These are phyloP conservation scores for Kodamaea neixiangensis DNA, from an alignment of 805 yeast genomes.

Conservation along the genomic window DNA sequence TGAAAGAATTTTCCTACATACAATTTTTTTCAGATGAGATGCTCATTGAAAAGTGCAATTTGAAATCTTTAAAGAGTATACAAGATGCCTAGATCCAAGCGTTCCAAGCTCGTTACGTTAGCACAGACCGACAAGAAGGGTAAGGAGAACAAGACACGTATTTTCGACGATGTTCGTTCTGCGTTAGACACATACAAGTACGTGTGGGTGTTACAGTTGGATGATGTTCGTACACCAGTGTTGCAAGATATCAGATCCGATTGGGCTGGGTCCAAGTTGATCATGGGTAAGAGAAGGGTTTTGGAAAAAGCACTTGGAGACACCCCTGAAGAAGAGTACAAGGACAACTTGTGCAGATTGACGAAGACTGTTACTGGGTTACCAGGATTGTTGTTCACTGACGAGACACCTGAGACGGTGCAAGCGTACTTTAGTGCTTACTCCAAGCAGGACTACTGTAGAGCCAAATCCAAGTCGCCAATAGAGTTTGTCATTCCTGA, in stretches of 20 bases:
- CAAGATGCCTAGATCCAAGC: constrained; percentile 92
- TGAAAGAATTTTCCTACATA: not conserved
- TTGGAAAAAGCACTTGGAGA: constrained; percentile 91
- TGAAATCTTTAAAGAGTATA: not conserved
- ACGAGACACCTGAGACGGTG: constrained; percentile 89
- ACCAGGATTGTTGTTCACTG: constrained; percentile 84
- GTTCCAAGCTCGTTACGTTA: constrained; percentile 92
- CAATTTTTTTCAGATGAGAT: constrained; percentile 25
- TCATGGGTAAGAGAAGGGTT: constrained; percentile 91
- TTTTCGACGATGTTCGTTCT: constrained; percentile 86
- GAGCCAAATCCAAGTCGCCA: constrained; percentile 87
- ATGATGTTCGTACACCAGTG: constrained; percentile 94
- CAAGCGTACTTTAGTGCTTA: constrained; percentile 80
- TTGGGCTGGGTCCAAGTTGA: constrained; percentile 87
- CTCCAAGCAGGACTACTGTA: constrained; percentile 77
- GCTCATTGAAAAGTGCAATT: constrained; percentile 9
- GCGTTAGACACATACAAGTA: constrained; percentile 75
- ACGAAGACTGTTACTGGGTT: constrained; percentile 69
- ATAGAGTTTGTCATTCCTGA: constrained; percentile 82
- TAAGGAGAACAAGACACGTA: constrained; percentile 84
- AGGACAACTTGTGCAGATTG: constrained; percentile 75
- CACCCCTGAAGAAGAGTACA: constrained; percentile 85
- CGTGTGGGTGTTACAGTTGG: constrained; percentile 83
- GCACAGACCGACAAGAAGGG: constrained; percentile 98
- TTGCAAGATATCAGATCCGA: constrained; percentile 89